Conservation (phyloP, 1,139 yeast species). For the Zygosaccharomyces pseudobailii region DNA sequence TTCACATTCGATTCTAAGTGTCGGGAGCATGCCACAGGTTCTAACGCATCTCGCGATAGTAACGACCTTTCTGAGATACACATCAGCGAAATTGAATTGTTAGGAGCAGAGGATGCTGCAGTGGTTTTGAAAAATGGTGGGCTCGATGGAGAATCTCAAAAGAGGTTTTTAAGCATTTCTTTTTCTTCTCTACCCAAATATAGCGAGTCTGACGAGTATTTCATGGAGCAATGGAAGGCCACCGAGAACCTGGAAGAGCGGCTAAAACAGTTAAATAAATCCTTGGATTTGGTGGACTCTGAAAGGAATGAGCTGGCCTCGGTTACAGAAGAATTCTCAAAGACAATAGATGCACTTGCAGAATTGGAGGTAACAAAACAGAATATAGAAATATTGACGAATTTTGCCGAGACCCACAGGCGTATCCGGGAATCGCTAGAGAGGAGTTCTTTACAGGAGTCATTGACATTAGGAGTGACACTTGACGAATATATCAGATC, state of each 20-base stretch:
- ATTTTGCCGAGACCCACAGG: constrained; percentile 67
- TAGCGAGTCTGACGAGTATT: constrained; percentile 75
- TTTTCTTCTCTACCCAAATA: constrained; percentile 45
- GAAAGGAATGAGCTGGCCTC: constrained; percentile 73
- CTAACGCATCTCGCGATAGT: constrained; percentile 46
- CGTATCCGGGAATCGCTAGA: constrained; percentile 72
- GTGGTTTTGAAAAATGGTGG: constrained; percentile 31
- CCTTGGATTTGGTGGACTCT: constrained; percentile 67
- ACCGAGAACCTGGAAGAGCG: constrained; percentile 72
- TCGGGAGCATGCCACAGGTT: constrained; percentile 53
- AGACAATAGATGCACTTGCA: constrained; percentile 53
- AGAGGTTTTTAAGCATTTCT: constrained; percentile 31
- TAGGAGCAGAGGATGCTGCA: constrained; percentile 33
- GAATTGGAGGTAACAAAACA: constrained; percentile 70
- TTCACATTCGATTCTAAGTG: constrained; percentile 62
- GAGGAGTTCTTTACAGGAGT: constrained; percentile 79
- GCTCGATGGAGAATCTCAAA: constrained; percentile 27
- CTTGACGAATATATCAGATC: constrained; percentile 82
- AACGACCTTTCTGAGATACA: constrained; percentile 42
- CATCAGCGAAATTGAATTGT: constrained; percentile 29
- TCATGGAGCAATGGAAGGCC: constrained; percentile 61
- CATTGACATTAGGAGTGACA: constrained; percentile 79
- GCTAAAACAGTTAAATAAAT: constrained; percentile 61
- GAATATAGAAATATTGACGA: constrained; percentile 54
- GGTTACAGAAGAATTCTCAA: constrained; percentile 60